Evolutionary conservation across 1,284 basidiomycete genomes (phyloP).

Genomic region (Ustanciosporium gigantosporum): DNA sequence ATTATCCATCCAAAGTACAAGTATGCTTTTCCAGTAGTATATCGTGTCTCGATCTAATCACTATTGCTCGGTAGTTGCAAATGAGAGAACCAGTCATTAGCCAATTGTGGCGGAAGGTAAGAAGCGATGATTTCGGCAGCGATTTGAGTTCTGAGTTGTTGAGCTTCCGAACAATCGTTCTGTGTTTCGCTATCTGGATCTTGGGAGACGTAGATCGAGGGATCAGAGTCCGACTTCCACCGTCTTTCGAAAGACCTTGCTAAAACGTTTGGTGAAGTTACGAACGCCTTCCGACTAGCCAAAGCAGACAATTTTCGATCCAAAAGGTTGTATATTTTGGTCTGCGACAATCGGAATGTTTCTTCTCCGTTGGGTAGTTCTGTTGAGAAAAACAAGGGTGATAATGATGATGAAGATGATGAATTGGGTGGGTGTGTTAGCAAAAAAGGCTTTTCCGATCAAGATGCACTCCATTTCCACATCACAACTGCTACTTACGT

Average conservation of each 20-base stretch:
- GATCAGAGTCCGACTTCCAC: conserved; percentile 18
- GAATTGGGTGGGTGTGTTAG: no score
- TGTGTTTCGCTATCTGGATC: no score
- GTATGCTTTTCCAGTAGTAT: no score
- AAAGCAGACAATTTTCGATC: conserved; percentile 13
- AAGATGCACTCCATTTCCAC: no score
- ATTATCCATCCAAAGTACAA: no score
- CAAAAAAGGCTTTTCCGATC: no score
- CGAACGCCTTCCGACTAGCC: conserved; percentile 8
- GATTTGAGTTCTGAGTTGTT: conserved; percentile 10
- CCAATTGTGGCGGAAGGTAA: conserved; percentile 9
- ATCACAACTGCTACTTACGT: no score
- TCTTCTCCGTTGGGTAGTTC: conserved; percentile 20
- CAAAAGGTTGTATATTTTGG: conserved; percentile 17
- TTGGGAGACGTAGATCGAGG: conserved; percentile 6
- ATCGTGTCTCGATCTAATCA: no score
- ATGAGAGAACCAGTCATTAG: conserved; percentile 11
- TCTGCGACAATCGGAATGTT: conserved; percentile 17
- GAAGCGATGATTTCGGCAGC: conserved; percentile 20
- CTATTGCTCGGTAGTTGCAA: no score
- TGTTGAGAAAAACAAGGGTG: neutral
- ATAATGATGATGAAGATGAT: no score
- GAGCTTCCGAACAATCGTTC: neutral
- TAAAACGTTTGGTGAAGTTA: conserved; percentile 23
- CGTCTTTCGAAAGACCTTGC: conserved; percentile 23